A percentile compares a stretch with the other conserved stretches of the same genome.
phyloP scores from a whole-genome alignment of 805 yeast species.

The Candida piceae region DNA sequence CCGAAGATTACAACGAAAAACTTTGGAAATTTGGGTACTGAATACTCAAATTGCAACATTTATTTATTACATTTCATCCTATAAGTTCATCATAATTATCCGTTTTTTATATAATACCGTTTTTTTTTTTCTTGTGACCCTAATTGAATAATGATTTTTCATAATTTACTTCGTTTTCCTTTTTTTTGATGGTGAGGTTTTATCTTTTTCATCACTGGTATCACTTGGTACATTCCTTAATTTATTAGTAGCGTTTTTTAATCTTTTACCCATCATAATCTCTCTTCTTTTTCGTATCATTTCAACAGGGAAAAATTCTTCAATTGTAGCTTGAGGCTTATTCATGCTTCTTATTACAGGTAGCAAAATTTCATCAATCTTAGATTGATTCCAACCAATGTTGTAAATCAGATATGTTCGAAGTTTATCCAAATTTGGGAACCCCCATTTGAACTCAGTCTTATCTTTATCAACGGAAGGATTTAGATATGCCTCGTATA shows the following conservation, averaged over 20 bases:
- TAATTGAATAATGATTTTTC: not conserved
- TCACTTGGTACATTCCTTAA: conserved; percentile 26
- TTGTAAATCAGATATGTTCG: conserved; percentile 62
- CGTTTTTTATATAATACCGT: not conserved
- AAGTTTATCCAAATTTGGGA: conserved; percentile 76
- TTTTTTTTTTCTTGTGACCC: not conserved
- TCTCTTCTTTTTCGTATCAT: conserved; percentile 42
- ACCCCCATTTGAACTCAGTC: conserved; percentile 84
- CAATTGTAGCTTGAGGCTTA: conserved; percentile 56
- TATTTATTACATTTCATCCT: too few relatives aligned
- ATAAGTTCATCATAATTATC: too few relatives aligned
- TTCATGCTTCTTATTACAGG: conserved; percentile 84
- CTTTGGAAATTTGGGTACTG: conserved; percentile 29
- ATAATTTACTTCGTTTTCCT: conserved; percentile 3
- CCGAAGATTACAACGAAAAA: conserved; percentile 52
- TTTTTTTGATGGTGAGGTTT: not conserved
- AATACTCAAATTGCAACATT: not conserved
- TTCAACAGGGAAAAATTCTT: conserved; percentile 65
- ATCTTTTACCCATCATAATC: conserved; percentile 52
- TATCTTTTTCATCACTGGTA: not conserved
- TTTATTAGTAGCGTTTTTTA: conserved; percentile 52
- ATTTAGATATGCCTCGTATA: conserved; percentile 64
- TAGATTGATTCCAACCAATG: conserved; percentile 75
- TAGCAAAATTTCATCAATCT: conserved; percentile 75
- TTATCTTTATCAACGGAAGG: conserved; percentile 85